These are phyloP conservation scores for Phytophthora citrophthora DNA, from an alignment of 352 stramenopile genomes.

Conservation along the genomic window DNA sequence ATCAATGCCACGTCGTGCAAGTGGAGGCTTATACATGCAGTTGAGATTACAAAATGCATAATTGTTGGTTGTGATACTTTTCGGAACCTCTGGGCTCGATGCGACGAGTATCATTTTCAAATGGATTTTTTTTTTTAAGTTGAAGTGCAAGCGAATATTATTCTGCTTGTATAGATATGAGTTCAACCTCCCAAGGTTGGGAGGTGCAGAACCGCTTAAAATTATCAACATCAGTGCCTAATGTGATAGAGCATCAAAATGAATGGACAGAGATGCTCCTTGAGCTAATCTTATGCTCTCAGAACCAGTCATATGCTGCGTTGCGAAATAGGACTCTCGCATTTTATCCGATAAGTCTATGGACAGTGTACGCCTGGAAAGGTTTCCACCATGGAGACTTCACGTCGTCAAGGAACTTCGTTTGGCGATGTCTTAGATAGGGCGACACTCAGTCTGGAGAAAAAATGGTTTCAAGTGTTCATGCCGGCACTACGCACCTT, in stretches of 20 bases:
- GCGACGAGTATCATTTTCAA: no score
- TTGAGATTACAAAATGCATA: no score
- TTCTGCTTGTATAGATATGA: no score
- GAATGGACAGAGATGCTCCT: conserved; percentile 25
- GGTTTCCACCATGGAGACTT: conserved; percentile 20
- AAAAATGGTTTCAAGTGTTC: conserved; percentile 31
- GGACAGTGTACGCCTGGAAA: conserved; percentile 2
- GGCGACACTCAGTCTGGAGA: conserved; percentile 4
- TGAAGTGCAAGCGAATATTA: no score
- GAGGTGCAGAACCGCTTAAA: no score
- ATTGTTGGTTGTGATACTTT: no score
- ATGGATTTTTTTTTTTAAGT: no score
- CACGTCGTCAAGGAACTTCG: conserved; percentile 7
- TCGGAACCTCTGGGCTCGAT: no score
- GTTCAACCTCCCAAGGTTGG: no score
- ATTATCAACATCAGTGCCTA: no score
- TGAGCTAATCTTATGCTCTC: conserved; percentile 6
- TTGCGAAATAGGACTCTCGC: background rate
- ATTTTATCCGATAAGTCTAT: conserved; percentile 5
- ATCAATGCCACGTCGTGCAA: no score
- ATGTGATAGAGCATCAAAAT: background rate
- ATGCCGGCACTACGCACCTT: conserved; percentile 33
- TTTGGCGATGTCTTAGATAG: conserved; percentile 29
- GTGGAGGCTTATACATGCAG: no score
- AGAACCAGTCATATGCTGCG: conserved; percentile 23